Conservation (phyloP, 345 rosid species). For the Linum tenue region DNA sequence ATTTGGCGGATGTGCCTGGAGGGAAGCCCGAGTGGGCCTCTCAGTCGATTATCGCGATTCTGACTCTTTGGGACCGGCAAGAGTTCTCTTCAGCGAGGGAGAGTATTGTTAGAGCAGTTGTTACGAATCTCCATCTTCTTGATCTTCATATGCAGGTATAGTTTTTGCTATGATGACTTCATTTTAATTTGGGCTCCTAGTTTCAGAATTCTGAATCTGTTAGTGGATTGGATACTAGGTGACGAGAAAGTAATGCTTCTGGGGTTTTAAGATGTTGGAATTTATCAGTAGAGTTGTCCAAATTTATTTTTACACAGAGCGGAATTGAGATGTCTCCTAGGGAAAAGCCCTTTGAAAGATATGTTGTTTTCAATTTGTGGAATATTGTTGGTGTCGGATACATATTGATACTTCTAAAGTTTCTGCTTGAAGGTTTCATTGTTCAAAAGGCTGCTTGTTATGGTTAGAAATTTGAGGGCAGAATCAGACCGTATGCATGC, state of each 20-base stretch:
- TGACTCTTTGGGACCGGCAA: constrained; percentile 98
- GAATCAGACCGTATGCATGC: constrained; percentile 99
- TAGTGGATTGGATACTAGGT: not conserved
- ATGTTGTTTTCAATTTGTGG: not conserved
- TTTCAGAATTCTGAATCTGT: not conserved
- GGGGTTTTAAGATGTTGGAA: not conserved
- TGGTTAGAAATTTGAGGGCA: constrained; percentile 96
- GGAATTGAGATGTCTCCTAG: not conserved
- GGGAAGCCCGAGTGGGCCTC: constrained; percentile 99
- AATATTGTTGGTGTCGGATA: not conserved
- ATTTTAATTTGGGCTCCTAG: not conserved
- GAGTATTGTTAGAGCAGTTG: constrained; percentile 93
- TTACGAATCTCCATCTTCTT: constrained; percentile 82
- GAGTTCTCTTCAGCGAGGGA: constrained; percentile 98
- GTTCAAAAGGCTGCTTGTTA: constrained; percentile 86
- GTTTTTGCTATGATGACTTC: not conserved
- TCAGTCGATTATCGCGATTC: constrained; percentile 77
- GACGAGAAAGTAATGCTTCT: not conserved
- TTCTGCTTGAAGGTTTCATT: constrained; percentile 66
- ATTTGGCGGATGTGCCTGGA: constrained; percentile 94
- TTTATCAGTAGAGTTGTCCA: not conserved
- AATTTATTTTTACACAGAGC: not conserved
- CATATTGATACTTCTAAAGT: constrained; percentile 4
- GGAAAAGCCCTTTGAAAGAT: not conserved
- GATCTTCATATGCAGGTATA: constrained; percentile 96